Evolutionary conservation across 2,329 filamentous ascomycete genomes (phyloP).

Genomic region (Verruconis gallopava): DNA sequence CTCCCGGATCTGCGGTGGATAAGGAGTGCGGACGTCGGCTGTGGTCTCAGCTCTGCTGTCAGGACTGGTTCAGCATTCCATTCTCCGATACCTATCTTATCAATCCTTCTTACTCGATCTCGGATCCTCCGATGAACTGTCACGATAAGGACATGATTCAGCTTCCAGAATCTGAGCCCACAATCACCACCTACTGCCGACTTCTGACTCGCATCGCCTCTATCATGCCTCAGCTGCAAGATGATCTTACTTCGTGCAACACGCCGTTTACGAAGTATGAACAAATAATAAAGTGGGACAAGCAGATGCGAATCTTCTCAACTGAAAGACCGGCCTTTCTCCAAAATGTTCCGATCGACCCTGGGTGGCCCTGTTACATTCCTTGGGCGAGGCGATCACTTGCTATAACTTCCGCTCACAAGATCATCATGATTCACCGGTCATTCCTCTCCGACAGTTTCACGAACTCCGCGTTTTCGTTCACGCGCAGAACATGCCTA

Average conservation of each 20-base stretch:
- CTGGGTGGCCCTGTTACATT: constrained; percentile 28
- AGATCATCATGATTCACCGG: constrained; percentile 34
- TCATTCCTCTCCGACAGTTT: constrained; percentile 31
- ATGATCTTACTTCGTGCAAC: constrained; percentile 23
- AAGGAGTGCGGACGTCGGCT: constrained; percentile 4
- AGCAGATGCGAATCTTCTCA: constrained; percentile 22
- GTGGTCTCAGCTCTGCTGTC: constrained; percentile 13
- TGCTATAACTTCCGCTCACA: constrained; percentile 28
- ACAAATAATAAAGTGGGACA: constrained; percentile 28
- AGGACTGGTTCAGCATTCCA: constrained; percentile 32
- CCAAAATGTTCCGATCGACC: constrained; percentile 21
- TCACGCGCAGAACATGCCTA: constrained; percentile 30
- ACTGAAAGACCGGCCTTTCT: constrained; percentile 24
- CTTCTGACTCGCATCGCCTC: constrained; percentile 26
- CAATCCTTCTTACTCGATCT: constrained; percentile 24
- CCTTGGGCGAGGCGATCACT: constrained; percentile 28
- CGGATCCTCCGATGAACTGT: constrained; percentile 22
- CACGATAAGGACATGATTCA: constrained; percentile 24
- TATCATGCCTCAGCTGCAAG: constrained; percentile 26
- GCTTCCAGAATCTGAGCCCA: constrained; percentile 17
- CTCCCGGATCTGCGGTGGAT: constrained; percentile 12
- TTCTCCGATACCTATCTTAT: constrained; percentile 28
- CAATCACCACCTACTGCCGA: constrained; percentile 22
- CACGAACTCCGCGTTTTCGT: constrained; percentile 27
- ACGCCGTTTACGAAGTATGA: constrained; percentile 28